Conservation (phyloP, 2,329 filamentous ascomycete species). For the Drechslerella coelobrocha region DNA sequence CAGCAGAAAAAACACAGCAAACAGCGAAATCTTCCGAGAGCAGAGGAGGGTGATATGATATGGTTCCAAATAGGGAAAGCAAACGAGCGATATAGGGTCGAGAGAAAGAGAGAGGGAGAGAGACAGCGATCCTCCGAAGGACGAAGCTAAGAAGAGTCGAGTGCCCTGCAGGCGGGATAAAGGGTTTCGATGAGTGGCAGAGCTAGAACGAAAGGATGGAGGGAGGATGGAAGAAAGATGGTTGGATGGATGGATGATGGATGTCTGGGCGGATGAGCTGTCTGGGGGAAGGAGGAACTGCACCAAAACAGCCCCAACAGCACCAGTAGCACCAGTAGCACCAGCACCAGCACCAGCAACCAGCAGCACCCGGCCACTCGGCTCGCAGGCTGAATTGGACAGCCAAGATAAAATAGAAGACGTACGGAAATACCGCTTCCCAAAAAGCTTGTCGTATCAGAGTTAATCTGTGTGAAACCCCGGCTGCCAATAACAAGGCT, state of each 20-base stretch:
- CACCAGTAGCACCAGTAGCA: not conserved
- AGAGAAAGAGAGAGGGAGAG: not conserved
- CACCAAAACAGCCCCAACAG: not conserved
- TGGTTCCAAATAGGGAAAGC: conserved; percentile 13
- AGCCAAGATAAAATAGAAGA: too few relatives aligned
- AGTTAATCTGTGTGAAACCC: conserved; percentile 47
- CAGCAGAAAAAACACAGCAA: too few relatives aligned
- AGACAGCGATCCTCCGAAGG: not conserved
- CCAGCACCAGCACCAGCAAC: conserved; percentile 1
- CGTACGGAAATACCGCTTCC: too few relatives aligned
- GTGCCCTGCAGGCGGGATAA: conserved; percentile 3
- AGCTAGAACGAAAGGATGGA: conserved; percentile 48
- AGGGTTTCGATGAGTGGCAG: conserved; percentile 22
- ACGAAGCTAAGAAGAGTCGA: not conserved
- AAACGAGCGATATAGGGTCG: conserved; percentile 30
- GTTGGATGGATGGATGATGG: conserved; percentile 26
- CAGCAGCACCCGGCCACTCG: not conserved
- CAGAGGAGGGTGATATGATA: conserved; percentile 6
- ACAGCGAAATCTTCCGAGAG: conserved; percentile 34
- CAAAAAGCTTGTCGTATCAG: conserved; percentile 42
- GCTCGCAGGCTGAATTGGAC: too few relatives aligned
- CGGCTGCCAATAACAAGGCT: conserved; percentile 1
- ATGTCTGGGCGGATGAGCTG: conserved; percentile 19
- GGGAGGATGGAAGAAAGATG: conserved; percentile 28
- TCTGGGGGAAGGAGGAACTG: conserved; percentile 25